These are phyloP conservation scores for Aplosporella prunicola DNA, from an alignment of 2,329 filamentous ascomycete species.

Conservation along the genomic window DNA sequence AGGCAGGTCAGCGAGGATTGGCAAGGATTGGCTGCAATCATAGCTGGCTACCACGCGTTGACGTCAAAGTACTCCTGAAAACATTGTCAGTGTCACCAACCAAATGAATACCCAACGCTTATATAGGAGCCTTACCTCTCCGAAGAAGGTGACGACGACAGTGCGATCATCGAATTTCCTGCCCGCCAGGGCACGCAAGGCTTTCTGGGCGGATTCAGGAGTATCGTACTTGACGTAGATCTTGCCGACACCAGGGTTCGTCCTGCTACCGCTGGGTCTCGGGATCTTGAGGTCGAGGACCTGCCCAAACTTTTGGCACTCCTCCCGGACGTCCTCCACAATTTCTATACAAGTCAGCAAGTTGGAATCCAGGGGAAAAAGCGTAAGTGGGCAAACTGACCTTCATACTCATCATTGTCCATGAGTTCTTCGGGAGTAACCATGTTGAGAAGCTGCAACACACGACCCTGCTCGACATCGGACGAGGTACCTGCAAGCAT, in stretches of 20 bases:
- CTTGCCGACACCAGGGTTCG: constrained; percentile 88
- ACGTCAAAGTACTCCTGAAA: constrained; percentile 13
- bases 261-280: constrained; percentile 69
- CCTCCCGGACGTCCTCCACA: constrained; percentile 83
- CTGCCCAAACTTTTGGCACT: constrained; percentile 83
- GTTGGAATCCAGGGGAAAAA: constrained; percentile 1
- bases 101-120: too few species aligned
- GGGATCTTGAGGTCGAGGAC: constrained; percentile 89
- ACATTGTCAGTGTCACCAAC: constrained; percentile 1
- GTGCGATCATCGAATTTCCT: constrained; percentile 94
- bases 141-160: constrained; percentile 92
- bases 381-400: constrained; percentile 39
- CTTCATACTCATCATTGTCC: constrained; percentile 91
- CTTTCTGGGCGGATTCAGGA: constrained; percentile 68
- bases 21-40: background rate
- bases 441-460: constrained; percentile 95
- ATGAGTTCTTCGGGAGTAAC: constrained; percentile 91
- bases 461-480: constrained; percentile 69
- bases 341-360: constrained; percentile 62
- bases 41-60: constrained; percentile 11
- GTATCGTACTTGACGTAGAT: constrained; percentile 93
- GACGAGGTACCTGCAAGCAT: constrained; percentile 89
- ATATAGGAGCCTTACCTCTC: constrained; percentile 55
- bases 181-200: constrained; percentile 80
- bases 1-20: background rate